Percentiles rank a stretch among this genome's conserved stretches.
Evolutionary conservation across 345 rosid species (phyloP).

Genomic region (Eucalyptus cloeziana): DNA sequence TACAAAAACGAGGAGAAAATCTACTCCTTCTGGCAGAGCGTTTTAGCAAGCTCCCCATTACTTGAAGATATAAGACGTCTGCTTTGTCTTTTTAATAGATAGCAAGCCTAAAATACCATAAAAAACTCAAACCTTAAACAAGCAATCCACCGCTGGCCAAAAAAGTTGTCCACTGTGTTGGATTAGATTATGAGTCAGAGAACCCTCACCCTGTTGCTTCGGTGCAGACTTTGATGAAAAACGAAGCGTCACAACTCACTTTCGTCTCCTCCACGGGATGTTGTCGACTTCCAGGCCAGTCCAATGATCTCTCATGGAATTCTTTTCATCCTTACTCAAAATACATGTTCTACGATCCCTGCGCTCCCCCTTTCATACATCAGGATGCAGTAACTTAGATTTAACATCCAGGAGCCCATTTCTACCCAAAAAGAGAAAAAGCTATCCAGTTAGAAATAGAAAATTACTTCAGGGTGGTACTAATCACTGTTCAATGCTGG

Average conservation of each 20-base stretch:
- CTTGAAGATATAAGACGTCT: not conserved
- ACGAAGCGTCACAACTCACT: not conserved
- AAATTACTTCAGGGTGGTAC: not conserved
- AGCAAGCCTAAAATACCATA: not conserved
- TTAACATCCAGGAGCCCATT: not conserved
- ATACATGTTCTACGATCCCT: not conserved
- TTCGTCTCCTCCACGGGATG: not conserved
- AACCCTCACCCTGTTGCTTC: not conserved
- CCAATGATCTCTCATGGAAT: not conserved
- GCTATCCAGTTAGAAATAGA: not conserved
- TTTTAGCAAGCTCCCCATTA: not conserved
- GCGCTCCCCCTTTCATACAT: not conserved
- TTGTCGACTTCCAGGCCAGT: not conserved
- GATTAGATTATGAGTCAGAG: not conserved
- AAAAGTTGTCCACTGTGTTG: not conserved
- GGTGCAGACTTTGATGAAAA: not conserved
- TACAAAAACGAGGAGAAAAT: not conserved
- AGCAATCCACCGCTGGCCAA: not conserved
- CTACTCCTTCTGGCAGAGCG: not conserved
- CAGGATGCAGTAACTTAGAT: not conserved
- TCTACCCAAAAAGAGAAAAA: not conserved
- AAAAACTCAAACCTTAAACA: not conserved
- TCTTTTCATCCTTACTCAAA: not conserved
- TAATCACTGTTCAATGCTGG: not conserved
- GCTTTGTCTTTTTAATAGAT: not conserved